A percentile compares a stretch with the other conserved stretches of the same genome.
phyloP scores from a whole-genome alignment of 1,284 basidiomycete genomes.

The Microbotryum saponariae region DNA sequence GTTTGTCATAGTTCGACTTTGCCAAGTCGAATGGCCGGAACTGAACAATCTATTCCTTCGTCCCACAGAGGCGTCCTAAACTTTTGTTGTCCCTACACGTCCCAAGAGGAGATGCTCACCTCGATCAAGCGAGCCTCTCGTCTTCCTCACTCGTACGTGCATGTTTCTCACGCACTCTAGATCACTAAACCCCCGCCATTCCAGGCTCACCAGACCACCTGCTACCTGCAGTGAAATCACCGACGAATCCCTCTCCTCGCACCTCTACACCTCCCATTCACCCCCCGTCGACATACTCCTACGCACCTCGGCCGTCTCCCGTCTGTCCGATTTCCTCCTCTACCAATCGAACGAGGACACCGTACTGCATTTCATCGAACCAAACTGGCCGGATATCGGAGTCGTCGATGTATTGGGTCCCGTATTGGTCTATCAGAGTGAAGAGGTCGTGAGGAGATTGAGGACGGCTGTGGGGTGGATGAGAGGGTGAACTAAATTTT shows the following conservation, averaged over 20 bases:
- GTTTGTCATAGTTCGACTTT: slow-evolving; percentile 45
- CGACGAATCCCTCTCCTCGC: slow-evolving; percentile 56
- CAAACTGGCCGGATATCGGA: slow-evolving; percentile 94
- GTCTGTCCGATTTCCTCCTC: slow-evolving; percentile 84
- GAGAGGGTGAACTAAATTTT: too few species aligned
- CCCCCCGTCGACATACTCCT: slow-evolving; percentile 69
- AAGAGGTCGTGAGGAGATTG: background rate
- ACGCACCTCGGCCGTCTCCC: slow-evolving; percentile 81
- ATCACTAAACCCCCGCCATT: slow-evolving; percentile 23
- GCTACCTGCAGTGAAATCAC: slow-evolving; percentile 49
- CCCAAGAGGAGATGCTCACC: slow-evolving; percentile 80
- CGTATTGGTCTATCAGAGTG: slow-evolving; percentile 66
- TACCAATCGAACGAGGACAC: slow-evolving; percentile 85
- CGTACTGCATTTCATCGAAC: slow-evolving; percentile 82
- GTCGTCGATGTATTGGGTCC: slow-evolving; percentile 77
- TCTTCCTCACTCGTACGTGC: slow-evolving; percentile 47
- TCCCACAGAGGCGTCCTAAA: slow-evolving; percentile 72
- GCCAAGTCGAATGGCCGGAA: background rate
- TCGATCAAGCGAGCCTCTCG: slow-evolving; percentile 48
- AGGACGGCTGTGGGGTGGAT: background rate
- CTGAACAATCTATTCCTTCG: background rate
- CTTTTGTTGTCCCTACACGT: slow-evolving; percentile 88
- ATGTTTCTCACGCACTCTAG: background rate
- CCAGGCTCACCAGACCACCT: background rate
- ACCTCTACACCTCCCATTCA: slow-evolving; percentile 54